These are phyloP conservation scores for Silene uniflora DNA, from an alignment of 148 eudicot genomes.

Conservation along the genomic window DNA sequence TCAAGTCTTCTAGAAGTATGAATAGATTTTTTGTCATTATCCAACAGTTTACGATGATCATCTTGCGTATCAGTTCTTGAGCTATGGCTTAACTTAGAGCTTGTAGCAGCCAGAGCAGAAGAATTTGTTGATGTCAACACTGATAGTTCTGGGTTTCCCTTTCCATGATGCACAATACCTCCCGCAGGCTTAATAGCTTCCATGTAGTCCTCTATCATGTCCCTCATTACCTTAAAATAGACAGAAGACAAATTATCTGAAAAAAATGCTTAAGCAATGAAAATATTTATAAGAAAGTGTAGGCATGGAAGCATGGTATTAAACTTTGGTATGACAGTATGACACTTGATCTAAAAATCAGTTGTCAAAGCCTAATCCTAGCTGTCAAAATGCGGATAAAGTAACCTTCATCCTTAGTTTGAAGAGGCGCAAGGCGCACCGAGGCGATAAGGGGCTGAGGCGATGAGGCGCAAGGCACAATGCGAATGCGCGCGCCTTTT, in stretches of 20 bases:
- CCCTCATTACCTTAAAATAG: slow-evolving; percentile 62
- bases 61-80: slow-evolving; percentile 21
- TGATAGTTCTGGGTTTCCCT: slow-evolving; percentile 36
- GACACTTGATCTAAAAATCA: not conserved
- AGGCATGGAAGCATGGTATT: not conserved
- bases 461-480: too few species aligned
- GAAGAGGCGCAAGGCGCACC: too few species aligned
- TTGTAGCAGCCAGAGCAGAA: slow-evolving; percentile 23
- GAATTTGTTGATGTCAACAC: slow-evolving; percentile 30
- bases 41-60: slow-evolving; percentile 27
- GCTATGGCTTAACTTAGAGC: slow-evolving; percentile 22
- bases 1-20: slow-evolving; percentile 27
- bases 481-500: too few species aligned
- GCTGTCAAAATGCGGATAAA: not conserved
- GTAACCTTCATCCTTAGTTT: too few species aligned
- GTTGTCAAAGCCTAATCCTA: not conserved
- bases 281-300: not conserved
- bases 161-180: slow-evolving; percentile 44
- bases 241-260: not conserved
- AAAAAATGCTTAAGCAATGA: not conserved
- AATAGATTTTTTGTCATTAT: slow-evolving; percentile 23
- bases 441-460: too few species aligned
- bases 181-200: slow-evolving; percentile 74
- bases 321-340: not conserved
- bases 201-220: slow-evolving; percentile 85